Percentiles rank a stretch among this genome's conserved stretches.
Conservation (phyloP, 2,329 filamentous ascomycete genomes). For the Cladobotryum protrusum region DNA sequence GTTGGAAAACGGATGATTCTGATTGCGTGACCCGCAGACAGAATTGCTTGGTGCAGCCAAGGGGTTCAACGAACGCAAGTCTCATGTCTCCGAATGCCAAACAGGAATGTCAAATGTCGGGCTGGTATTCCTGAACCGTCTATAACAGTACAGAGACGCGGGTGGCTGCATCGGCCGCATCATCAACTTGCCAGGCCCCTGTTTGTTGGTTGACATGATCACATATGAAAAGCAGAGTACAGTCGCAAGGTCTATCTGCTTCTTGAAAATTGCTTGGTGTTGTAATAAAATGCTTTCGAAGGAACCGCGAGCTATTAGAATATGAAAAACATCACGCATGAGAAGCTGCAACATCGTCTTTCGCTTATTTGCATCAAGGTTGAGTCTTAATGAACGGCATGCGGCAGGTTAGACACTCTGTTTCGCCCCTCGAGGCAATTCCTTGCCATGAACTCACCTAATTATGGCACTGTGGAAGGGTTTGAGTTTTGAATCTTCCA, state of each 20-base stretch:
- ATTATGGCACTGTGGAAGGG: neutral
- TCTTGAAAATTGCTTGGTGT: too few relatives aligned
- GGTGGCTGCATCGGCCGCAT: constrained; percentile 9
- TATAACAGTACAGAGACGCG: constrained; percentile 2
- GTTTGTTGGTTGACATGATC: neutral
- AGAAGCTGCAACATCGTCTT: too few relatives aligned
- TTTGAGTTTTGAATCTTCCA: neutral
- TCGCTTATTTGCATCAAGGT: too few relatives aligned
- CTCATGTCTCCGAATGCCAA: constrained; percentile 4
- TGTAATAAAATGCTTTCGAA: too few relatives aligned
- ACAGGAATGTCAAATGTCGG: constrained; percentile 6
- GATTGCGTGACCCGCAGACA: constrained; percentile 8
- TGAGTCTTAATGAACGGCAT: too few relatives aligned
- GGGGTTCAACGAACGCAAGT: constrained; percentile 12
- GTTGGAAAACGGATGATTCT: constrained; percentile 10
- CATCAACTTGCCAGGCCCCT: constrained; percentile 1
- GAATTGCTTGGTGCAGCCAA: constrained; percentile 10
- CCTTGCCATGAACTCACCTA: too few relatives aligned
- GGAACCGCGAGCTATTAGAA: too few relatives aligned
- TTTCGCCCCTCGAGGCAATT: too few relatives aligned
- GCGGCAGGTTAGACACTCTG: too few relatives aligned
- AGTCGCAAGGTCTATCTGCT: too few relatives aligned
- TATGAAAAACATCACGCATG: too few relatives aligned
- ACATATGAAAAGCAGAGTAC: neutral
- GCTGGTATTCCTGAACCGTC: constrained; percentile 3